Conservation (phyloP, 2,329 filamentous ascomycete species). For the Pseudofabraea citricarpa region DNA sequence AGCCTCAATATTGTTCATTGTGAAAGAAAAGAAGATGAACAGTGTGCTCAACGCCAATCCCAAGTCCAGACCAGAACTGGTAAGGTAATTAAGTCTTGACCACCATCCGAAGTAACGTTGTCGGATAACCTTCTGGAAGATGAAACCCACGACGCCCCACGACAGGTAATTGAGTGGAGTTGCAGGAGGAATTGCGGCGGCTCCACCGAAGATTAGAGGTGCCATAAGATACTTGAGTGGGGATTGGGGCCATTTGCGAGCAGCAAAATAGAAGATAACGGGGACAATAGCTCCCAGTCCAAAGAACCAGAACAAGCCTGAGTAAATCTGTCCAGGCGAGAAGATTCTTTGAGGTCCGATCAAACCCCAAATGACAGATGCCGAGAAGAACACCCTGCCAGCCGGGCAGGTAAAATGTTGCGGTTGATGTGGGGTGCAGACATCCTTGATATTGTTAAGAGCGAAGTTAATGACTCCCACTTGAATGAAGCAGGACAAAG, state of each 20-base stretch:
- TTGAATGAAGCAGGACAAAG: conserved; percentile 63
- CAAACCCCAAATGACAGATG: conserved; percentile 68
- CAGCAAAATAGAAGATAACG: conserved; percentile 49
- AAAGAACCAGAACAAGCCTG: conserved; percentile 65
- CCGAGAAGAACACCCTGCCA: conserved; percentile 59
- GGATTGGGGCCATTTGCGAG: conserved; percentile 56
- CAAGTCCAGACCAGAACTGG: conserved; percentile 65
- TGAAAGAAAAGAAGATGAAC: conserved; percentile 65
- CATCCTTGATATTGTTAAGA: conserved; percentile 53
- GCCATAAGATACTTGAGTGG: conserved; percentile 62
- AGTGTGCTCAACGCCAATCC: conserved; percentile 64
- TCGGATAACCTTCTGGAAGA: conserved; percentile 66
- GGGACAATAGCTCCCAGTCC: conserved; percentile 60
- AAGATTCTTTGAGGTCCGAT: conserved; percentile 70
- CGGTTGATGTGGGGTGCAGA: conserved; percentile 54
- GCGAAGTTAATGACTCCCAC: conserved; percentile 60
- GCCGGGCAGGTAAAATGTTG: conserved; percentile 53
- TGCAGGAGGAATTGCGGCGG: conserved; percentile 60
- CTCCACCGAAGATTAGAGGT: conserved; percentile 64
- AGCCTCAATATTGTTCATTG: conserved; percentile 52
- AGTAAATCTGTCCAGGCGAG: conserved; percentile 56
- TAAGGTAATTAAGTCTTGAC: conserved; percentile 74
- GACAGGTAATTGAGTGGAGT: conserved; percentile 66
- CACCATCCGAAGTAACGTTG: conserved; percentile 67
- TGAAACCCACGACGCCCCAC: conserved; percentile 60